Evolutionary conservation across 164 flowering plant species (phyloP).

Genomic region (Vitis labrusca): DNA sequence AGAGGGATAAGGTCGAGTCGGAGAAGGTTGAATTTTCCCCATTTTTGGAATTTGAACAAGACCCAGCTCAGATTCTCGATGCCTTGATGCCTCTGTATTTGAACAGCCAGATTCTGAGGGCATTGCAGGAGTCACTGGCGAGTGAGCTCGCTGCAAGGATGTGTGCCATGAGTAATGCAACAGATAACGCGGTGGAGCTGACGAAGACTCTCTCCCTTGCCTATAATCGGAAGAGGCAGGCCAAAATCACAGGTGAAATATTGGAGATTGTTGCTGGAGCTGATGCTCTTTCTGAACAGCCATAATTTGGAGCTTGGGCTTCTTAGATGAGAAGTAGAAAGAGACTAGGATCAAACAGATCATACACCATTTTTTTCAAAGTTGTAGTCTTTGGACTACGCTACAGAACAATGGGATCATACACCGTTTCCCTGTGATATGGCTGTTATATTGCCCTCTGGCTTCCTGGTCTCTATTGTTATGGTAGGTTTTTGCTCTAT

Average conservation of each 20-base stretch:
- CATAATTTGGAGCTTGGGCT: too few species aligned
- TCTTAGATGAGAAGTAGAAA: too few species aligned
- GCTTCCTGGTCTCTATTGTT: too few species aligned
- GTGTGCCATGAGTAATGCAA: constrained; percentile 84
- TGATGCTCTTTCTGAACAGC: constrained; percentile 43
- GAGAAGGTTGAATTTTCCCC: constrained; percentile 40
- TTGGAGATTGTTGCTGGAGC: constrained; percentile 97
- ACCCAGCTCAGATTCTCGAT: constrained; percentile 94
- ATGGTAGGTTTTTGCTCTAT: too few species aligned
- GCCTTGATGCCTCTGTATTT: constrained; percentile 85
- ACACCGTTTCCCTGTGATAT: too few species aligned
- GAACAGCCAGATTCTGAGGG: constrained; percentile 85
- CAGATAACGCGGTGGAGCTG: constrained; percentile 84
- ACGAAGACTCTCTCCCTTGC: constrained; percentile 51
- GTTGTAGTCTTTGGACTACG: too few species aligned
- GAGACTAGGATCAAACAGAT: too few species aligned
- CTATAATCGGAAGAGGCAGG: constrained; percentile 71
- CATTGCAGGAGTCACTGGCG: constrained; percentile 84
- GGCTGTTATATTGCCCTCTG: too few species aligned
- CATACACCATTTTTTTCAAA: too few species aligned
- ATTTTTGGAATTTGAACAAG: constrained; percentile 81
- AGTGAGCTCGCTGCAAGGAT: constrained; percentile 93
- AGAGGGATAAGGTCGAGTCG: constrained; percentile 43
- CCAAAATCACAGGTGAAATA: constrained; percentile 85
- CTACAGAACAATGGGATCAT: too few species aligned